These are phyloP conservation scores for Cercophora sp. DNA, from an alignment of 495 filamentous ascomycete genomes.

Conservation along the genomic window DNA sequence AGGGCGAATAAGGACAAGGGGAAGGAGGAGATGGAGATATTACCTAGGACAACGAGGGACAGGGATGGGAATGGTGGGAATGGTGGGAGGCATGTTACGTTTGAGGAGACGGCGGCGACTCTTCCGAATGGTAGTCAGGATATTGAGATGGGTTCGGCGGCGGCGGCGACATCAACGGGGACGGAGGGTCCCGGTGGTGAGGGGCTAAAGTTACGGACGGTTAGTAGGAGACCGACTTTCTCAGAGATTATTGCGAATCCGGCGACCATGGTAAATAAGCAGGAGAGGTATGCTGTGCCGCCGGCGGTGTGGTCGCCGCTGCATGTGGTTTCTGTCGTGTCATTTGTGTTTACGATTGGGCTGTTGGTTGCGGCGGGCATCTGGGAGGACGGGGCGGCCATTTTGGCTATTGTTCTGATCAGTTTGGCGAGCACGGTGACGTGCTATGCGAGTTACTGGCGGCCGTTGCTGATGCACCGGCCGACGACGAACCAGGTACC, in stretches of 20 bases:
- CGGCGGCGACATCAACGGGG: too few relatives aligned
- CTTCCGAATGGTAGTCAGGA: too few relatives aligned
- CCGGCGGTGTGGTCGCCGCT: constrained; percentile 44
- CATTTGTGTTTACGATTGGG: constrained; percentile 45
- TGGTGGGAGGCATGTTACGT: background rate
- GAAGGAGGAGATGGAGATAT: too few relatives aligned
- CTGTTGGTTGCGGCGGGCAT: constrained; percentile 33
- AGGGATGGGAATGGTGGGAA: background rate
- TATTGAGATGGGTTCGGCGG: background rate
- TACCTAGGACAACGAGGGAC: too few relatives aligned
- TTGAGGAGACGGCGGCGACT: background rate
- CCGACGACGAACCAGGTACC: constrained; percentile 47
- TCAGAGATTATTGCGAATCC: constrained; percentile 35
- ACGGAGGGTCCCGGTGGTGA: background rate
- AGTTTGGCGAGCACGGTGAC: constrained; percentile 46
- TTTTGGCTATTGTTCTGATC: constrained; percentile 45
- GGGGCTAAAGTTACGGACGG: background rate
- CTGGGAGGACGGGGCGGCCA: constrained; percentile 51
- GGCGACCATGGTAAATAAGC: constrained; percentile 28
- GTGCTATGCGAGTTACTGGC: constrained; percentile 54
- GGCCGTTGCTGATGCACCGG: constrained; percentile 47
- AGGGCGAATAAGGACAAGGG: background rate
- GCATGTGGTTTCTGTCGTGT: constrained; percentile 49
- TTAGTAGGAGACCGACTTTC: constrained; percentile 3
- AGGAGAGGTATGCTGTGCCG: constrained; percentile 42